Base-by-base conservation (phyloP, 768 basidiomycete genomes). In the Boletus subcaerulescens region DNA sequence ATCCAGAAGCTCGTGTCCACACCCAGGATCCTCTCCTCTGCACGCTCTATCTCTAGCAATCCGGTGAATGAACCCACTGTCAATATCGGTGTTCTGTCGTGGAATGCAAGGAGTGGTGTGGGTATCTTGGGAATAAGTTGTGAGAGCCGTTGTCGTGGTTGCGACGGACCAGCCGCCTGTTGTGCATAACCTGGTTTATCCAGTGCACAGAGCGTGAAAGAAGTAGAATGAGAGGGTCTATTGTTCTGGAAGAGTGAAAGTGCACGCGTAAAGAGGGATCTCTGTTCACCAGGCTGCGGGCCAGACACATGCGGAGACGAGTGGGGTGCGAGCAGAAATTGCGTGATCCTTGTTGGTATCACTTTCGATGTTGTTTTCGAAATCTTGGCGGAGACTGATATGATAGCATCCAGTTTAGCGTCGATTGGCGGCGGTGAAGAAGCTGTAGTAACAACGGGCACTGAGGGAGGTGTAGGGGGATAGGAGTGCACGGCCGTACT, bases 1-100 rank as follows among this genome's bases (percentile, higher is more conserved):
- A 93, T 77, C 85, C 89, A 92, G 65, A 92, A 92, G 50, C 84
- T 84, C 26, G 80, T 79, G 45, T 90, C 87, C 29, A 93, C 81
- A 14, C 89, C 91, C 22, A 90, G 64, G 31, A 77, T 68, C 17
- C 73, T 68, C 49, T 83, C 82, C 55, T 86, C 80, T 5, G 74
- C 70, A 48, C 73, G 69, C 36, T 90, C 80, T 36, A 92, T 69
- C 65, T 87, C 87, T 38, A 92, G 70, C 33, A 83, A 50, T 5
- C 90, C 89, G 1, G 78, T 82, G 8, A 80, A 70, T 0, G 83
- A 81, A 3, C 77, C 71, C 17, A 85, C 76, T 1, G 81, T 82
- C 53, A 85, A 74, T 5, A 87, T 68, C 0, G 89, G 86, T 3
- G 90, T 91, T 35, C 73, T 82, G 65, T 92, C 90, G 52, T 84